phyloP scores from a whole-genome alignment of 495 filamentous ascomycete species.

The Glonium stellatum region DNA sequence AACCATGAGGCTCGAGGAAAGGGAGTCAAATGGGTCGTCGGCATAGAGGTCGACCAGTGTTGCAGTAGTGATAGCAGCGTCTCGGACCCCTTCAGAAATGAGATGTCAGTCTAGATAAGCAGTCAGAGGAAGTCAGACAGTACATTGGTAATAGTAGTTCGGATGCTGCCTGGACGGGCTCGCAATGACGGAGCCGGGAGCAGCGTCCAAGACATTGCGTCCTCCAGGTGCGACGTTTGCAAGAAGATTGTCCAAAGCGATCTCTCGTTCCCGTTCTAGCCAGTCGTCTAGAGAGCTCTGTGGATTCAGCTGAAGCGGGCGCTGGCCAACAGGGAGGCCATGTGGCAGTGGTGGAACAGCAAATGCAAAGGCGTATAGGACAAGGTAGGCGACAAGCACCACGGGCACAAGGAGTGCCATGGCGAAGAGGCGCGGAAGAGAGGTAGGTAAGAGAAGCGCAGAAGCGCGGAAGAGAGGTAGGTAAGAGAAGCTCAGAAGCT shows the following conservation, averaged over 20 bases:
- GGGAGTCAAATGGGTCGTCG: constrained; percentile 18
- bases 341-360: constrained; percentile 10
- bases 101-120: background rate
- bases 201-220: constrained; percentile 20
- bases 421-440: too few relatives aligned
- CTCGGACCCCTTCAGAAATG: constrained; percentile 29
- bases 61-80: constrained; percentile 32
- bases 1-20: constrained; percentile 17
- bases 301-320: constrained; percentile 9
- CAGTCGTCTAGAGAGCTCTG: constrained; percentile 23
- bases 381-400: constrained; percentile 14
- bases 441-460: too few relatives aligned
- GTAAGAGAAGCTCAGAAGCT: too few relatives aligned
- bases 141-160: constrained; percentile 36
- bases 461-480: too few relatives aligned
- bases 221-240: constrained; percentile 32
- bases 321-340: background rate
- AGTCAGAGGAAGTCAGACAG: background rate
- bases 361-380: constrained; percentile 20
- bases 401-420: constrained; percentile 22
- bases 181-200: constrained; percentile 28
- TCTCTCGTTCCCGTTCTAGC: constrained; percentile 28
- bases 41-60: constrained; percentile 31
- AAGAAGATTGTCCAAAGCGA: constrained; percentile 29
- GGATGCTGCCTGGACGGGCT: constrained; percentile 31